These are phyloP conservation scores for Flaveria sonorensis DNA, from an alignment of 129 eudicot species.

Conservation along the genomic window DNA sequence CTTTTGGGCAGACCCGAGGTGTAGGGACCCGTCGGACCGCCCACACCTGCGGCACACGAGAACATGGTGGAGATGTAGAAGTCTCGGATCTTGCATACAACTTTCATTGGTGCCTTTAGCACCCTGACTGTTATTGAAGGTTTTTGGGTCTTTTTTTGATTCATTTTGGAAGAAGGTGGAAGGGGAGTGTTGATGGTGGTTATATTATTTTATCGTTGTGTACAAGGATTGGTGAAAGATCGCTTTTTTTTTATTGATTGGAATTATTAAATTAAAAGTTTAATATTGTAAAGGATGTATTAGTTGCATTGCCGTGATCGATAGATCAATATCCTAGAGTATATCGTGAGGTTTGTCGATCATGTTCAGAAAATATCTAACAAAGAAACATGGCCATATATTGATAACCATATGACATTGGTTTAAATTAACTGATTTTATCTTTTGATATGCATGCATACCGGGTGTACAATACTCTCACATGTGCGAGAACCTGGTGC, in stretches of 20 bases:
- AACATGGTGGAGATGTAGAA: constrained; percentile 45
- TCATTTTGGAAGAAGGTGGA: background rate
- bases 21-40: constrained; percentile 34
- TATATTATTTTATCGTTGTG: background rate
- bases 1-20: constrained; percentile 48
- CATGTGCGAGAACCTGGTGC: too few species aligned
- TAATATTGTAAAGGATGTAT: background rate
- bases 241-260: background rate
- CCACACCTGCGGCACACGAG: constrained; percentile 49
- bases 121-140: constrained; percentile 23
- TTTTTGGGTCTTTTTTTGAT: constrained; percentile 25
- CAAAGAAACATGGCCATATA: background rate
- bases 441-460: too few species aligned
- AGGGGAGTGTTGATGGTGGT: background rate
- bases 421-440: too few species aligned
- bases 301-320: constrained; percentile 3
- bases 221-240: background rate
- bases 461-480: too few species aligned
- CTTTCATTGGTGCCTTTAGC: constrained; percentile 42
- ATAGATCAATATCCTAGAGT: background rate
- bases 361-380: background rate
- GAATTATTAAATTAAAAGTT: background rate
- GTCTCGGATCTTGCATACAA: constrained; percentile 43
- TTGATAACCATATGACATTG: too few species aligned
- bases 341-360: background rate